A percentile compares a stretch with the other conserved stretches of the same genome.
Conservation (phyloP, 768 basidiomycete genomes). For the Panellus pusillus region DNA sequence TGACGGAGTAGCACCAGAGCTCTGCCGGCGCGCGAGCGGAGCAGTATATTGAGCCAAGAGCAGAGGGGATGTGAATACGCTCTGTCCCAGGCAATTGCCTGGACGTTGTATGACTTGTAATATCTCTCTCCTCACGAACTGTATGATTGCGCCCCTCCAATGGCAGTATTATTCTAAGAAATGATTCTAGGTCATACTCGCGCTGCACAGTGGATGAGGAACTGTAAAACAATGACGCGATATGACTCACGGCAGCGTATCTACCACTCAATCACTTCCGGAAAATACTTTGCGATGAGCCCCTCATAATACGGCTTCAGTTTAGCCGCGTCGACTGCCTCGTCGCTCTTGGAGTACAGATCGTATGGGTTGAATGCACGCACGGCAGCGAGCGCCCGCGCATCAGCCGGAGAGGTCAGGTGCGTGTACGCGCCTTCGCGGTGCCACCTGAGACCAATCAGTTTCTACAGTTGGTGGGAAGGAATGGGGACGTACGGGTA, state of each 20-base stretch:
- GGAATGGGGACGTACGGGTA: constrained; percentile 58
- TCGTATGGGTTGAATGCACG: constrained; percentile 93
- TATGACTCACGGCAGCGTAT: not conserved
- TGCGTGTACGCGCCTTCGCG: constrained; percentile 83
- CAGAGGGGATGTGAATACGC: not conserved
- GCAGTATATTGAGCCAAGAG: constrained; percentile 6
- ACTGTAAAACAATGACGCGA: too few species aligned
- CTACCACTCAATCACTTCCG: constrained; percentile 78
- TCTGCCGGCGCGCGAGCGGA: not conserved
- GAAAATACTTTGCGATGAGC: constrained; percentile 86
- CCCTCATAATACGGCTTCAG: constrained; percentile 82
- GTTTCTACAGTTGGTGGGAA: not conserved
- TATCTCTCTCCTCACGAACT: too few species aligned
- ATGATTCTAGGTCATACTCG: too few species aligned
- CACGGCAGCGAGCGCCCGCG: constrained; percentile 66
- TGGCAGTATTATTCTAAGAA: too few species aligned
- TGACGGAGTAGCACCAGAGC: constrained; percentile 7
- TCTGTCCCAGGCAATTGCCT: not conserved
- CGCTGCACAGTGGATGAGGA: too few species aligned
- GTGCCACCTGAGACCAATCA: constrained; percentile 60
- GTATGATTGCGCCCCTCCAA: too few species aligned
- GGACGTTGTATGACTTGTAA: too few species aligned
- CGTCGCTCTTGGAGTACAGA: constrained; percentile 87
- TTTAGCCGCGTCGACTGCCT: constrained; percentile 56
- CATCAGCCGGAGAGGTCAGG: constrained; percentile 73